Base-by-base conservation (phyloP, 768 basidiomycete genomes). In the Phanerochaete sordida region DNA sequence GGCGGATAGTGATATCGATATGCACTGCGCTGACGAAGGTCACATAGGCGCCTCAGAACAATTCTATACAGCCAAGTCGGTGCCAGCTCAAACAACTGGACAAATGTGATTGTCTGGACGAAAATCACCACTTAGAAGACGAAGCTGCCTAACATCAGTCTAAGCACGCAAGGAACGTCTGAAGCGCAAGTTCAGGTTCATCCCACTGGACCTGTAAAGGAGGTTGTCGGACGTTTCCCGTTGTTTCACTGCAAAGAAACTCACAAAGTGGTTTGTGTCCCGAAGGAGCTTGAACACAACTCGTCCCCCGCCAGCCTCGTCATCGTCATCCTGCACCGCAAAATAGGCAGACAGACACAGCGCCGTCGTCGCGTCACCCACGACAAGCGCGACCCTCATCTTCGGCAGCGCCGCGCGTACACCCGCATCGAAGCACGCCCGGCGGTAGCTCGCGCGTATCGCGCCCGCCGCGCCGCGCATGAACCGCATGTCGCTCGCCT, bases 251-350 rank as follows among this genome's bases (percentile, higher is more conserved):
- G 1, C 43, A 23, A 19, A 12, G 30, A n/a, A n/a, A 66, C 70
- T 37, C 48, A 70, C 71, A 35, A 69, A 72, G 57, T 70, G 71
- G 54, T 69, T 70, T 9, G 54, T 33, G 3, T 65, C 66, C 1
- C 59, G 24, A 2, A 67, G 45, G 12, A 62, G 19, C 49, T 62
- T 60, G 43, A 61, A 61, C n/a, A 56, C 30, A 33, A 72, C 62
- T 12, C 39, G 49, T 3, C 65, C 52, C 19, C 62, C 61, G 0
- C 65, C 58, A 39, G 39, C 12, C 2, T 50, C 58, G 26, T 57
- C 51, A 30, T 57, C 53, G 23, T 67, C 56, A 24, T 66, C 64
- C 54, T 70, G 63, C 1, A 70, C 51, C 12, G 48, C 57, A 70
- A 70, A 72, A 30, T 23, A 50, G 23, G 61, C 58, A 1, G 46